Evolutionary conservation across 768 basidiomycete genomes (phyloP).

Genomic region (Tulasnella calospora): DNA sequence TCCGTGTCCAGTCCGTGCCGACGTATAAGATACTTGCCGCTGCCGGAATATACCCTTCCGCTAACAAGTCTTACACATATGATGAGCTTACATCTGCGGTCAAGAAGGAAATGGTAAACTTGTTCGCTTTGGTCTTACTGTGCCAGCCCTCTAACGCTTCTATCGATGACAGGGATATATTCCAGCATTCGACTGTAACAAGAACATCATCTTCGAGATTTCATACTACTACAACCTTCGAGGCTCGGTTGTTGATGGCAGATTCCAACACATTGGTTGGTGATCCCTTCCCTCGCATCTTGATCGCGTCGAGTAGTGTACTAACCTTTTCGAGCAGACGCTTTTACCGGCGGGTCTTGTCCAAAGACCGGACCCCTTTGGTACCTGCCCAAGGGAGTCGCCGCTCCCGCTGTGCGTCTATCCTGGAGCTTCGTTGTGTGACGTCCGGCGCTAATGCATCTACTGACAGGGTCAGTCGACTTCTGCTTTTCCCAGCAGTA

Average conservation of each 20-base stretch:
- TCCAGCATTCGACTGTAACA: constrained; percentile 46
- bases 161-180: constrained; percentile 42
- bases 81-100: constrained; percentile 44
- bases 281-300: background rate
- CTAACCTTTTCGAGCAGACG: constrained; percentile 9
- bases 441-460: background rate
- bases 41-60: constrained; percentile 70
- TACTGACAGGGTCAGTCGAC: background rate
- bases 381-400: constrained; percentile 50
- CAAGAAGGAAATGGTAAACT: constrained; percentile 49
- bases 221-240: constrained; percentile 50
- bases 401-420: background rate
- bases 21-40: constrained; percentile 67
- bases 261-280: constrained; percentile 54
- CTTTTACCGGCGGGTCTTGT: constrained; percentile 37
- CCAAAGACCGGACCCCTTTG: constrained; percentile 49
- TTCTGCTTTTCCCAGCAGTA: background rate
- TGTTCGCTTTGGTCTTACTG: constrained; percentile 25
- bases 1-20: constrained; percentile 43
- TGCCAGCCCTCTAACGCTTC: background rate
- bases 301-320: background rate
- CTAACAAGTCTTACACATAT: constrained; percentile 50
- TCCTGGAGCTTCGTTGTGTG: background rate
- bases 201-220: constrained; percentile 43
- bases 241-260: constrained; percentile 59